Percentiles rank a stretch among this genome's conserved stretches.
Evolutionary conservation across 2,329 filamentous ascomycete species (phyloP).

Genomic region (Sclerotiophoma versabilis): DNA sequence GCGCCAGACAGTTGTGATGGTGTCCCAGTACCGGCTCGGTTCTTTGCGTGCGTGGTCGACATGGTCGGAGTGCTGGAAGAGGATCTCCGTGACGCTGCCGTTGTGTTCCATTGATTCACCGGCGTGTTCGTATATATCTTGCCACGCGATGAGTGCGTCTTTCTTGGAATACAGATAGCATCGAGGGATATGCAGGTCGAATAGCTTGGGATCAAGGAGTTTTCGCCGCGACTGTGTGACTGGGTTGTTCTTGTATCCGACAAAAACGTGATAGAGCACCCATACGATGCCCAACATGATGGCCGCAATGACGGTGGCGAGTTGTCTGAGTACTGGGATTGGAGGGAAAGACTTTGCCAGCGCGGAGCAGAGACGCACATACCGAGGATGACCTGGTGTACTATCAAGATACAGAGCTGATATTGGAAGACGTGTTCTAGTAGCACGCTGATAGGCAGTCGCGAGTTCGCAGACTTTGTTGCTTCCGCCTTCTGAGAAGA

Average conservation of each 20-base stretch:
- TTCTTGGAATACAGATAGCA: constrained; percentile 65
- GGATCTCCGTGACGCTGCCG: constrained; percentile 55
- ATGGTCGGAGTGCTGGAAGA: constrained; percentile 65
- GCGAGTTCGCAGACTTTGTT: constrained; percentile 38
- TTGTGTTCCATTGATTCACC: constrained; percentile 55
- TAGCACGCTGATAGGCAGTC: constrained; percentile 25
- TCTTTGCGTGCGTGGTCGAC: constrained; percentile 66
- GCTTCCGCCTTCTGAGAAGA: constrained; percentile 41
- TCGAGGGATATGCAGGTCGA: constrained; percentile 46
- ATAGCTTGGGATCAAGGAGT: constrained; percentile 23
- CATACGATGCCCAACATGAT: constrained; percentile 26
- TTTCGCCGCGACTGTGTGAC: constrained; percentile 26
- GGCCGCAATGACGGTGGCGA: constrained; percentile 22
- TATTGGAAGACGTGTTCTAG: constrained; percentile 25
- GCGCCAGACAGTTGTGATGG: constrained; percentile 32
- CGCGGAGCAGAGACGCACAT: constrained; percentile 30
- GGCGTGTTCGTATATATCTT: constrained; percentile 62
- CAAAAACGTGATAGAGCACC: constrained; percentile 25
- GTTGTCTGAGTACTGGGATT: constrained; percentile 23
- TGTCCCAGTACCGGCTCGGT: constrained; percentile 63
- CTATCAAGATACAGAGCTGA: constrained; percentile 36
- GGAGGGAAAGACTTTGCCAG: constrained; percentile 32
- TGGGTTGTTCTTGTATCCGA: constrained; percentile 31
- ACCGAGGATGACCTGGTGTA: constrained; percentile 37
- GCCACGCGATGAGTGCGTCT: constrained; percentile 62